A percentile compares a stretch with the other conserved stretches of the same genome.
phyloP scores from a whole-genome alignment of 2,329 filamentous ascomycete species.

The Ceratocystiopsis minuta region DNA sequence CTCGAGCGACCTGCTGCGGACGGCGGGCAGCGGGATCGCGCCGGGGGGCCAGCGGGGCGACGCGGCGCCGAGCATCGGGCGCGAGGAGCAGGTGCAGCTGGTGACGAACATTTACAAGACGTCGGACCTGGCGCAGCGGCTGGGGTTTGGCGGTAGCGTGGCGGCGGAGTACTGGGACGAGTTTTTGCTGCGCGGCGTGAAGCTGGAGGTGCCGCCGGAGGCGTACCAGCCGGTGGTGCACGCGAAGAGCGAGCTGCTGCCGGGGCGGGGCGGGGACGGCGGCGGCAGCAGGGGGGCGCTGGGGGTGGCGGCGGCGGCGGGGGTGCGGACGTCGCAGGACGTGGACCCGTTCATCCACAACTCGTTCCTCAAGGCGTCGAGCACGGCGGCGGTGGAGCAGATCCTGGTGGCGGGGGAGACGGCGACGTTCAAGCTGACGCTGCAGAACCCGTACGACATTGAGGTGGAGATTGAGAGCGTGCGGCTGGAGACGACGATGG shows the following conservation, averaged over 20 bases:
- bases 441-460: constrained; percentile 91
- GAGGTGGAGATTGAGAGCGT: constrained; percentile 79
- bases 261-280: constrained; percentile 13
- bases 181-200: constrained; percentile 66
- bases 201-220: constrained; percentile 44
- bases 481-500: constrained; percentile 38
- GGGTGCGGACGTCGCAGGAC: constrained; percentile 36
- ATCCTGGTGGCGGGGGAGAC: constrained; percentile 64
- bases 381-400: constrained; percentile 41
- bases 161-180: constrained; percentile 93
- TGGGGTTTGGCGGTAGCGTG: constrained; percentile 47
- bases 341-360: constrained; percentile 89
- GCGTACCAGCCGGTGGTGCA: constrained; percentile 50
- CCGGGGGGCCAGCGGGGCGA: constrained; percentile 52
- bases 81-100: constrained; percentile 75
- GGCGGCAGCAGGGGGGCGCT: constrained; percentile 9
- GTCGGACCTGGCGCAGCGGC: constrained; percentile 52
- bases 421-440: constrained; percentile 59
- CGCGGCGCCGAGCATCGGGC: constrained; percentile 49
- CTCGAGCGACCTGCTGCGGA: constrained; percentile 67
- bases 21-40: constrained; percentile 63
- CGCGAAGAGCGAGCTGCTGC: constrained; percentile 34
- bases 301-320: constrained; percentile 4
- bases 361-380: constrained; percentile 58
- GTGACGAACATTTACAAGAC: constrained; percentile 75